Evolutionary conservation across 2,329 filamentous ascomycete species (phyloP), one percentile per base, ranked within the genome.

Genomic region (Beauveria asiatica): DNA sequence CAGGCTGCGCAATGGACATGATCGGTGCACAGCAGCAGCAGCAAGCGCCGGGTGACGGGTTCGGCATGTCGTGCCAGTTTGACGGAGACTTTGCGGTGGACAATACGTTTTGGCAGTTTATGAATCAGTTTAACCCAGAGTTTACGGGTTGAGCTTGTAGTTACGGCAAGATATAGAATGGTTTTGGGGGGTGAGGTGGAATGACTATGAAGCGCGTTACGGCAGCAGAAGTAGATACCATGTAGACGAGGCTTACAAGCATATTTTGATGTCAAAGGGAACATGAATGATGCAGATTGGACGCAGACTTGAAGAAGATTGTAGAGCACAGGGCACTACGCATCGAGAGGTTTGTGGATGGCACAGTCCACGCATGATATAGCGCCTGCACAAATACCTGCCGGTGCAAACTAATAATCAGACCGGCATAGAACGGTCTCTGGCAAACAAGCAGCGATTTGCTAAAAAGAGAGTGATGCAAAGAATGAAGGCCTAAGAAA

Each of bases 21-120:
- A 19, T 50, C 6, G 50, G 13, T 16, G 17, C 44, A 37, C 64
- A 66, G 23, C 44, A 58, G 33, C 45, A 48, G 48, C 33, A 37
- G 11, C 33, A 37, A 50, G 7, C 41, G 27, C 8, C 16, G 44
- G 48, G 63, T 65, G 33, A 65, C 70, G 30, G 52, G 11, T 53
- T 53, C 6, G 21, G 57, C 25, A 23, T 50, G 27, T 19, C 58
- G 30, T 80, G 78, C 78, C 75, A 80, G 62, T 84, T 84, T 70
- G 80, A 78, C 25, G 81, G 81, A 1, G 80, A 78, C 60, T 82
- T 83, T 70, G 76, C 76, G 3, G 75, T 75, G 52, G 80, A 83
- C 64, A 62, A 62, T 17, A 83, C 80, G 49, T 76, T 84, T 59
- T 83, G 81, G 81, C 79, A 77, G 42, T 69, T 83, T 61, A 67